Evolutionary conservation across 148 eudicot genomes (phyloP), one percentile per base, ranked within the genome.

Genomic region (Rhododendron vialii): DNA sequence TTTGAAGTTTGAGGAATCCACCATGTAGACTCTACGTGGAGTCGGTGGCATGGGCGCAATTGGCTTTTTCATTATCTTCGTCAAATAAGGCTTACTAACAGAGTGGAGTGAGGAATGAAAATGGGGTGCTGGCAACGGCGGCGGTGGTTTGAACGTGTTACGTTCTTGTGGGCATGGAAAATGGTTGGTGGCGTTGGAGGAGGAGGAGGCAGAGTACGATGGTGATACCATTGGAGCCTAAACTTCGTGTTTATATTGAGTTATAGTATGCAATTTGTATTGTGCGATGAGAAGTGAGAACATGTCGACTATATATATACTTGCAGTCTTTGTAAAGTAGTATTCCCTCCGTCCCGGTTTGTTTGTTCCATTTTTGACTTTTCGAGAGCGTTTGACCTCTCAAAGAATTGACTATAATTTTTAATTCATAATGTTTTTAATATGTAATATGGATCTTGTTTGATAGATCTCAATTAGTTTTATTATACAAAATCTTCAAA

Each of bases 1-100:
- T 14, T 91, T 90, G 88, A 95, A 95, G 75, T 95, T 88, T 9
- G 81, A 77, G 0, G 97, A 86, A 6, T 93, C 88, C 15, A 95
- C 98, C 84, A 89, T 90, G 87, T 95, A 94, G 45, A 95, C 87
- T 84, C 84, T 92, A 0, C 94, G 94, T 11, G 82, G 96, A 10
- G 84, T 87, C 24, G 88, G 88, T 3, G 91, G 86, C 74, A 67
- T 55, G 2, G 87, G 91, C 6, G 92, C 91, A 0, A 89, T 90
- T 41, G 88, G 89, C 6, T 41, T 67, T 45, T 90, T 90, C 84
- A 9, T 85, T 5, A 61, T 61, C 82, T 86, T 88, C 22, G 85
- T 48, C 1, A 17, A 74, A 36, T 36, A 36, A 43, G 35, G 76
- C 36, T 71, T 84, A 20, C 87, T 88, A 17, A 89, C 84, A 6